These are phyloP conservation scores for Trichosporon sp. DNA, from an alignment of 1,284 basidiomycete genomes.

Conservation along the genomic window DNA sequence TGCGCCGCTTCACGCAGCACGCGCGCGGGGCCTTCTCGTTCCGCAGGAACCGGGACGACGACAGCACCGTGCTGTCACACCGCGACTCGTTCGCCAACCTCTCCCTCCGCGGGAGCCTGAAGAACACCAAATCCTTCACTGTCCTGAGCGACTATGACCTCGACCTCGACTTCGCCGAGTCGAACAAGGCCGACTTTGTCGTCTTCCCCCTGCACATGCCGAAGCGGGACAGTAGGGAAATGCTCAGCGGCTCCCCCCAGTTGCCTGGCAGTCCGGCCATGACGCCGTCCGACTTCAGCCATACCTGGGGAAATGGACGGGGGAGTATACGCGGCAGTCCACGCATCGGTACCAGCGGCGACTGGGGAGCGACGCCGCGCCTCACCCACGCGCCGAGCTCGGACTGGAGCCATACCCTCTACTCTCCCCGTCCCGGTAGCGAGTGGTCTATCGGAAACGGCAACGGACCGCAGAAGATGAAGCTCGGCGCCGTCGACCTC, in stretches of 20 bases:
- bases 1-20: constrained; percentile 9
- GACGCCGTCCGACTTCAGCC: not conserved
- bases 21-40: not conserved
- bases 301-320: not conserved
- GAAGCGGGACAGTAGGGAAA: not conserved
- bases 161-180: not conserved
- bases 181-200: not conserved
- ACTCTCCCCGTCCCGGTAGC: not conserved
- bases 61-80: not conserved
- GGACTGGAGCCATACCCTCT: constrained; percentile 13
- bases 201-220: constrained; percentile 21
- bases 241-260: not conserved
- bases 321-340: constrained; percentile 7
- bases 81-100: constrained; percentile 7
- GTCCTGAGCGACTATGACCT: constrained; percentile 19
- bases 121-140: constrained; percentile 24
- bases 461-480: constrained; percentile 21
- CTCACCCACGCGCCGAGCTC: not conserved
- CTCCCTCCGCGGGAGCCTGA: constrained; percentile 5
- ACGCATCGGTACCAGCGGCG: not conserved
- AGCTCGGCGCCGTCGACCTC: constrained; percentile 23
- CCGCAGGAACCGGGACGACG: not conserved
- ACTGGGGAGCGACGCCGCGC: not conserved
- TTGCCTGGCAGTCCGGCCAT: not conserved
- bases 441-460: not conserved